Conservation (phyloP, 1,284 basidiomycete species). For the Megacollybia platyphylla region DNA sequence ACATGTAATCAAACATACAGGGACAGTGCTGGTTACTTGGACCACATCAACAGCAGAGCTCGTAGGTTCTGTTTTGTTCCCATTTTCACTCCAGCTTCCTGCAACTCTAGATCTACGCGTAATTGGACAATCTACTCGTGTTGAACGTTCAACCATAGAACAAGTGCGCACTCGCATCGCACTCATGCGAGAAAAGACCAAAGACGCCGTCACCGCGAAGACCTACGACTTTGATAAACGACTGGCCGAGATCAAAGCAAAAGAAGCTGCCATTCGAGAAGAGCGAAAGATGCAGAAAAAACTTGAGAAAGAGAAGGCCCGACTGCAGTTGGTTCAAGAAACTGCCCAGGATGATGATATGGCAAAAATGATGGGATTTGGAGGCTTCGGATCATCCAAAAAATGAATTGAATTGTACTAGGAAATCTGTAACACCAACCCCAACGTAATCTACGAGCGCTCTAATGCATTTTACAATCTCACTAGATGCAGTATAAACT, state of each 20-base stretch:
- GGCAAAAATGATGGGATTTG: conserved; percentile 86
- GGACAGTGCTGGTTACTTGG: conserved; percentile 86
- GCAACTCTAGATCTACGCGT: conserved; percentile 62
- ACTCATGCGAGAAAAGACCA: conserved; percentile 75
- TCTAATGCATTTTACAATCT: conserved; percentile 17
- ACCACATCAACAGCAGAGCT: conserved; percentile 90
- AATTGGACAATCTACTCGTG: conserved; percentile 89
- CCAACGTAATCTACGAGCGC: conserved; percentile 17
- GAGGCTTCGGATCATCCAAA: conserved; percentile 77
- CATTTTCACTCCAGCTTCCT: neutral
- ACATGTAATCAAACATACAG: conserved; percentile 86
- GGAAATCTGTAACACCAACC: conserved; percentile 11
- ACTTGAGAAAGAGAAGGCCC: conserved; percentile 57
- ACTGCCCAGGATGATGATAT: conserved; percentile 49
- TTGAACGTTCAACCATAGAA: conserved; percentile 81
- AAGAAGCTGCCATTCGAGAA: conserved; percentile 49
- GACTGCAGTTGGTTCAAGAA: conserved; percentile 48
- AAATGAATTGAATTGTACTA: conserved; percentile 28
- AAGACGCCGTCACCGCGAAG: conserved; percentile 69
- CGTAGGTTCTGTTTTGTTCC: conserved; percentile 46
- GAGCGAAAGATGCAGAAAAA: conserved; percentile 66
- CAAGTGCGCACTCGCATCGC: conserved; percentile 90
- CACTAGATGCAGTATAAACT: conserved; percentile 63
- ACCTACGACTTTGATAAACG: conserved; percentile 90
- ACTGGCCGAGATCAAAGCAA: conserved; percentile 70